A percentile compares a stretch with the other conserved stretches of the same genome.
Evolutionary conservation across 805 yeast species (phyloP).

Genomic region (Starmerella riodocensis): DNA sequence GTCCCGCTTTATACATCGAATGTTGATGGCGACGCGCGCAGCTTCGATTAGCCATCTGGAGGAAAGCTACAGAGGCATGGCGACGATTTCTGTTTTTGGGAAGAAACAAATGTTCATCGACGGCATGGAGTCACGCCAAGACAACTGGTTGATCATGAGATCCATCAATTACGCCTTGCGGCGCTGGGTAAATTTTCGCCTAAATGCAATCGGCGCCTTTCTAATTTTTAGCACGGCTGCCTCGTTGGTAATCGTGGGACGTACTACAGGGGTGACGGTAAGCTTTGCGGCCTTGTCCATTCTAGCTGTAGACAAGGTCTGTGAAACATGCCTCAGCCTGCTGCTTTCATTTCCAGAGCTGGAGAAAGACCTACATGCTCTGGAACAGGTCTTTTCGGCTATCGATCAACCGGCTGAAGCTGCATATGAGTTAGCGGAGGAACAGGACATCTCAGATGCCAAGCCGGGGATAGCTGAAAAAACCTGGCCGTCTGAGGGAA

Average conservation of each 20-base stretch:
- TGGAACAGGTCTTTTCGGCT: constrained; percentile 45
- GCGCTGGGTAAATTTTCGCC: constrained; percentile 63
- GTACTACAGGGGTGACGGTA: constrained; percentile 54
- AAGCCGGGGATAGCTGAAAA: background rate
- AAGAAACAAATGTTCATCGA: constrained; percentile 41
- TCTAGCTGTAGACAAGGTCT: constrained; percentile 69
- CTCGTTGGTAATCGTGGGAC: constrained; percentile 44
- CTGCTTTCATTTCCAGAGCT: constrained; percentile 87
- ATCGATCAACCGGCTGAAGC: constrained; percentile 74
- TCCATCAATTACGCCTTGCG: constrained; percentile 57
- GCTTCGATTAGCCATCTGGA: constrained; percentile 67
- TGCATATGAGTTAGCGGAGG: constrained; percentile 51
- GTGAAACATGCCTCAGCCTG: constrained; percentile 75
- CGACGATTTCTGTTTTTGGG: constrained; percentile 53
- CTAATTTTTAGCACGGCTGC: constrained; percentile 69
- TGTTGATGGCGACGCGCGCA: constrained; percentile 46
- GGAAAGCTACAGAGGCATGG: constrained; percentile 59
- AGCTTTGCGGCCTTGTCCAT: constrained; percentile 84
- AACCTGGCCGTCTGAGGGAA: constrained; percentile 70
- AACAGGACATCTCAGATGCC: background rate
- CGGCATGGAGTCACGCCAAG: constrained; percentile 32
- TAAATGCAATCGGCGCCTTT: constrained; percentile 73
- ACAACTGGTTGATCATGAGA: constrained; percentile 25
- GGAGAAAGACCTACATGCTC: constrained; percentile 80
- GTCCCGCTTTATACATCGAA: constrained; percentile 58